Percentiles rank a stretch among this genome's conserved stretches.
Evolutionary conservation across 1,284 basidiomycete genomes (phyloP).

Genomic region (Cutaneotrichosporon arboriforme): DNA sequence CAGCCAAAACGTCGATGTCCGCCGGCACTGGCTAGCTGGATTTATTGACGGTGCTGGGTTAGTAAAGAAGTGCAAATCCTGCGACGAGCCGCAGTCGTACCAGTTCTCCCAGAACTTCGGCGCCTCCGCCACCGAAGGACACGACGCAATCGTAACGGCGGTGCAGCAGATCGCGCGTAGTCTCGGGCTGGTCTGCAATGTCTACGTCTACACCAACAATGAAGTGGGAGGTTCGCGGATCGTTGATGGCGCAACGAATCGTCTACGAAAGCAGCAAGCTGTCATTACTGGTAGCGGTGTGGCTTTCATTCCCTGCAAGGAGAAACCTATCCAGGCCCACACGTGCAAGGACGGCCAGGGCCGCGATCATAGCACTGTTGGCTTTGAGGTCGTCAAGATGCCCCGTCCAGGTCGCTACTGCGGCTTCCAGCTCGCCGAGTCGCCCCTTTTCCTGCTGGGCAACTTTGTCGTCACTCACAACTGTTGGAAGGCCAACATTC

Average conservation of each 20-base stretch:
- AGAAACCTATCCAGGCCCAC: background rate
- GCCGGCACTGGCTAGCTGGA: background rate
- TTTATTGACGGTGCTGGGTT: background rate
- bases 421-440: background rate
- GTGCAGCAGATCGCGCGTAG: background rate
- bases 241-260: no score
- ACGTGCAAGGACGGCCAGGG: background rate
- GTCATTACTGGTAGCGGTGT: background rate
- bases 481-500: slow-evolving; percentile 97
- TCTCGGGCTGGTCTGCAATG: background rate
- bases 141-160: background rate
- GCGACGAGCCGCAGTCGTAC: background rate
- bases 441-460: background rate
- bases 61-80: background rate
- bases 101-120: no score
- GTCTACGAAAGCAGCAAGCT: no score
- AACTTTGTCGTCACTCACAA: slow-evolving; percentile 53
- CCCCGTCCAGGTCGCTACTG: background rate
- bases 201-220: background rate
- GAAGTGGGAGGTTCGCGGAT: no score
- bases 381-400: background rate
- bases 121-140: background rate
- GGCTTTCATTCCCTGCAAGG: background rate
- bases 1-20: background rate
- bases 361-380: background rate